Percentiles rank a stretch among this genome's conserved stretches.
Conservation (phyloP, 495 filamentous ascomycete genomes). For the Daldinia caldariorum region DNA sequence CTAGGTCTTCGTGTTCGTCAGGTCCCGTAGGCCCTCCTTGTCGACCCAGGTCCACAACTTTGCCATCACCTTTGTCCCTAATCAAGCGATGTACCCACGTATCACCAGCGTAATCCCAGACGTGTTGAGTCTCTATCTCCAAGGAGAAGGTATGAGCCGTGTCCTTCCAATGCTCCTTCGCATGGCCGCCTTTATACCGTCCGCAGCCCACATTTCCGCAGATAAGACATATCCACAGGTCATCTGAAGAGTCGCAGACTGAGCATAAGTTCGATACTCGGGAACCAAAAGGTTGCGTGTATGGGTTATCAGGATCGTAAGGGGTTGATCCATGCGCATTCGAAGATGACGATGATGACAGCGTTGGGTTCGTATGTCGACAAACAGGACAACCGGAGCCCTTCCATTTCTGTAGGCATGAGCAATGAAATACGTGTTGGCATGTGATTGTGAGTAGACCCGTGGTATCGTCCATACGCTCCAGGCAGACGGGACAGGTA, state of each 20-base stretch:
- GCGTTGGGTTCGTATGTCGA: constrained; percentile 73
- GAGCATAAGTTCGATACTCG: constrained; percentile 66
- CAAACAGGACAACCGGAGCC: constrained; percentile 95
- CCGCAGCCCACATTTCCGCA: constrained; percentile 95
- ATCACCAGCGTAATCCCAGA: constrained; percentile 97
- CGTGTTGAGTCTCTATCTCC: constrained; percentile 89
- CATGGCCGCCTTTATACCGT: constrained; percentile 91
- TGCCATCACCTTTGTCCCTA: constrained; percentile 88
- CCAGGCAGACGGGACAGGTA: constrained; percentile 95
- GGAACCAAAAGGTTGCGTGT: constrained; percentile 61
- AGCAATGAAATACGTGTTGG: constrained; percentile 98
- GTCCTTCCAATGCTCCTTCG: constrained; percentile 91
- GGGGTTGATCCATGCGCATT: constrained; percentile 38
- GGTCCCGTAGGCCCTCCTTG: constrained; percentile 38
- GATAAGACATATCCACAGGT: constrained; percentile 95
- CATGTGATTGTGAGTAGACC: constrained; percentile 95
- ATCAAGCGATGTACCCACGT: constrained; percentile 96
- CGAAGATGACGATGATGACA: constrained; percentile 35
- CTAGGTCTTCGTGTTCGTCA: constrained; percentile 56
- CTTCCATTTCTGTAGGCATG: constrained; percentile 95
- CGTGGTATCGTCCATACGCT: constrained; percentile 97
- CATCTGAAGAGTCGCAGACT: constrained; percentile 77
- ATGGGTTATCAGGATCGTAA: constrained; percentile 54
- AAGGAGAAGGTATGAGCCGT: constrained; percentile 90
- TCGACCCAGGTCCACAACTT: constrained; percentile 78